phyloP scores from a whole-genome alignment of 768 basidiomycete genomes.

The Flagelloscypha sp. region DNA sequence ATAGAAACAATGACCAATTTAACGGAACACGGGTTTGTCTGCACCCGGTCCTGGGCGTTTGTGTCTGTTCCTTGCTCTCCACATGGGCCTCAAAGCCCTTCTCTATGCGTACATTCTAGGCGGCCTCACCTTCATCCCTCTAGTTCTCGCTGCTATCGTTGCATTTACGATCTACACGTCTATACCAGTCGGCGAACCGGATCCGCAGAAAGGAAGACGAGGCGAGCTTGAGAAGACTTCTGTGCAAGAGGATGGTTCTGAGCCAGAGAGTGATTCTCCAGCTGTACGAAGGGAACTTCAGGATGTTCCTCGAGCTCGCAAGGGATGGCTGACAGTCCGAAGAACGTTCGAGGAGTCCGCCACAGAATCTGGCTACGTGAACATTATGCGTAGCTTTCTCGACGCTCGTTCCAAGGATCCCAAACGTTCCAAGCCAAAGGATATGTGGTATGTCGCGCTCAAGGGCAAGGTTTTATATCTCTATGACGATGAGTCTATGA shows the following conservation, averaged over 20 bases:
- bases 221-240: constrained; percentile 19
- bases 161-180: constrained; percentile 75
- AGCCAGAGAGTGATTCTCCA: constrained; percentile 20
- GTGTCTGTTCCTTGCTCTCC: constrained; percentile 8
- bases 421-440: constrained; percentile 76
- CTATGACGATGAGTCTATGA: constrained; percentile 88
- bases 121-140: constrained; percentile 83
- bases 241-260: constrained; percentile 21
- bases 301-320: constrained; percentile 58
- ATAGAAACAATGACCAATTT: too few relatives aligned
- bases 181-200: constrained; percentile 59
- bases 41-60: too few relatives aligned
- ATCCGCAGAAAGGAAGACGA: constrained; percentile 33
- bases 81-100: constrained; percentile 64
- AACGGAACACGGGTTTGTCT: too few relatives aligned
- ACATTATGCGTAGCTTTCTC: constrained; percentile 70
- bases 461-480: constrained; percentile 89
- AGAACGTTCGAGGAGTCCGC: constrained; percentile 64
- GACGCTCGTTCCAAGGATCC: constrained; percentile 82
- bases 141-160: constrained; percentile 51
- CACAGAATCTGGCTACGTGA: constrained; percentile 65
- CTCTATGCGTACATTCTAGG: constrained; percentile 84
- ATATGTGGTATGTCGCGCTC: constrained; percentile 87
- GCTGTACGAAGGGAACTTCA: constrained; percentile 26
- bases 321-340: constrained; percentile 79